phyloP scores from a whole-genome alignment of 2,329 filamentous ascomycete species.

The Capronia epimyces region DNA sequence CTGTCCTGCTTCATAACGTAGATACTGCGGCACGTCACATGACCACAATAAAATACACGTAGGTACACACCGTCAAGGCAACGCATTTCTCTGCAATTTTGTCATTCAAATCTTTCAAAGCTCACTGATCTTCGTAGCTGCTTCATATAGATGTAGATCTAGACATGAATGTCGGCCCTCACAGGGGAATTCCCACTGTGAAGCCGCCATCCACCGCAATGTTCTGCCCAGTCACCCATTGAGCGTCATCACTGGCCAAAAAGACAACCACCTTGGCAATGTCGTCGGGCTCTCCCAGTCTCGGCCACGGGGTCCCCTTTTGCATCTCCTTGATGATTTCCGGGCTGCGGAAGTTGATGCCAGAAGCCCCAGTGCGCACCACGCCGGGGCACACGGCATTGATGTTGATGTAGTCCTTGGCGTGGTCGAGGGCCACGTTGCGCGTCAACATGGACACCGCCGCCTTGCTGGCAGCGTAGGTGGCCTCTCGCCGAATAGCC shows the following conservation, averaged over 20 bases:
- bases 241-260: slow-evolving; percentile 44
- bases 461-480: slow-evolving; percentile 46
- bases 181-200: slow-evolving; percentile 11
- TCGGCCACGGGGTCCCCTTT: slow-evolving; percentile 18
- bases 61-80: too few relatives aligned
- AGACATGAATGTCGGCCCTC: too few relatives aligned
- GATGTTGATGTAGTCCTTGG: slow-evolving; percentile 37
- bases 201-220: slow-evolving; percentile 46
- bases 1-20: too few relatives aligned
- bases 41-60: too few relatives aligned
- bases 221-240: slow-evolving; percentile 42
- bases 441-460: slow-evolving; percentile 45
- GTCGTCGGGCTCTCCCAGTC: slow-evolving; percentile 32
- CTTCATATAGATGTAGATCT: too few relatives aligned
- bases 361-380: slow-evolving; percentile 3
- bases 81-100: too few relatives aligned
- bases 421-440: slow-evolving; percentile 42
- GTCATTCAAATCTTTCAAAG: too few relatives aligned
- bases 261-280: slow-evolving; percentile 40
- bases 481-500: slow-evolving; percentile 5
- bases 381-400: slow-evolving; percentile 42
- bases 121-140: too few relatives aligned
- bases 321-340: slow-evolving; percentile 13
- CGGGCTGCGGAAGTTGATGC: slow-evolving; percentile 8
- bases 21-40: too few relatives aligned